Evolutionary conservation across 192 early-diverging fungal species (phyloP).

Genomic region (Coemansia sp.): DNA sequence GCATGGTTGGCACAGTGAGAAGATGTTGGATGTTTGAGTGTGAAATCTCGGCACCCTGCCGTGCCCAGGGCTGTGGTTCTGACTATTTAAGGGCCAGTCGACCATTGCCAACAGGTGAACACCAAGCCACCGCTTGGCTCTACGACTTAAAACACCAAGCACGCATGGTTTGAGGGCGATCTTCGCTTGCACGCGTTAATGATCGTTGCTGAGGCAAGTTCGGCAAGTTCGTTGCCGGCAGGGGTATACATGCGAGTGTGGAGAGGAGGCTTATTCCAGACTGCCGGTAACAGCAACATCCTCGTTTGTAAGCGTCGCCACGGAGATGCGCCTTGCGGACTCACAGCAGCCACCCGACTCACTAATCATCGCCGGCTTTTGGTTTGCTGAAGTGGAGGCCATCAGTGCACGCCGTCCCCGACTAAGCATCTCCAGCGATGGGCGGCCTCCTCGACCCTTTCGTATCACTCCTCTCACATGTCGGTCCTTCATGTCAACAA

Average conservation of each 20-base stretch:
- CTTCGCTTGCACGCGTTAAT: too few relatives aligned
- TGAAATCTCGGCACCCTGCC: not conserved
- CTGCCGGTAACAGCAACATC: not conserved
- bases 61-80: not conserved
- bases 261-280: too few relatives aligned
- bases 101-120: too few relatives aligned
- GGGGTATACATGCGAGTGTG: too few relatives aligned
- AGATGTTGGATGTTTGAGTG: not conserved
- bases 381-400: slow-evolving; percentile 20
- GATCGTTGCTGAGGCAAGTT: too few relatives aligned
- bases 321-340: slow-evolving; percentile 20
- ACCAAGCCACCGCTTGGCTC: not conserved
- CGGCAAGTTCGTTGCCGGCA: too few relatives aligned
- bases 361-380: not conserved
- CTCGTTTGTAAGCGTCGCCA: slow-evolving; percentile 19
- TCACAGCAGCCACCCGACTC: not conserved
- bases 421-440: slow-evolving; percentile 39
- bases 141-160: not conserved
- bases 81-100: not conserved
- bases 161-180: not conserved
- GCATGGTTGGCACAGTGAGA: not conserved
- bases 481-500: slow-evolving; percentile 65
- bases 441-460: slow-evolving; percentile 47
- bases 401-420: slow-evolving; percentile 46
- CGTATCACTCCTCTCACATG: slow-evolving; percentile 60